phyloP scores from a whole-genome alignment of 2,329 filamentous ascomycete genomes.

The Xylariaceae sp. region DNA sequence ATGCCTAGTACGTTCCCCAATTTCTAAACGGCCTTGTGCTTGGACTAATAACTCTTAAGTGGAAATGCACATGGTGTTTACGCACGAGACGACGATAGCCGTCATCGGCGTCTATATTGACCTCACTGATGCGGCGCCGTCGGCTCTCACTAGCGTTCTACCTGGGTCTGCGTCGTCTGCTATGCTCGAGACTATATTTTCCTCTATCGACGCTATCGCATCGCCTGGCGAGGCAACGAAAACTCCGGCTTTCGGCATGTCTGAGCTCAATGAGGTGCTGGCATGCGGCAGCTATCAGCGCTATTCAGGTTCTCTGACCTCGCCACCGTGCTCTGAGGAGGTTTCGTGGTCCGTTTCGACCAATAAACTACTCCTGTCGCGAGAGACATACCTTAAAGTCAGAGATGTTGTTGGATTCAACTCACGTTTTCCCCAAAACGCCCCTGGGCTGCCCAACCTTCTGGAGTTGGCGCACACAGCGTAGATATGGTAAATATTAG shows the following conservation, averaged over 20 bases:
- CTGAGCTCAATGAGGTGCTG: slow-evolving; percentile 47
- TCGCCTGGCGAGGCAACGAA: slow-evolving; percentile 49
- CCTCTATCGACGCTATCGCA: slow-evolving; percentile 48
- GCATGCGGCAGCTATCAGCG: slow-evolving; percentile 47
- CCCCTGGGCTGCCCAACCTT: slow-evolving; percentile 47
- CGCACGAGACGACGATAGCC: slow-evolving; percentile 48
- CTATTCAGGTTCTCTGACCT: slow-evolving; percentile 56
- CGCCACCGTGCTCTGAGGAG: slow-evolving; percentile 55
- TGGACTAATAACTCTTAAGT: slow-evolving; percentile 36
- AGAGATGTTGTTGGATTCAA: slow-evolving; percentile 56
- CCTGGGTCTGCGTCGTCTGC: slow-evolving; percentile 43
- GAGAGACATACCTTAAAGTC: slow-evolving; percentile 46
- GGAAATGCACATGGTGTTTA: slow-evolving; percentile 67
- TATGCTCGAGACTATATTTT: slow-evolving; percentile 55
- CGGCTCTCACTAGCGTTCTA: slow-evolving; percentile 49
- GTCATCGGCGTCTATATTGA: slow-evolving; percentile 54
- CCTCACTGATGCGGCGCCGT: slow-evolving; percentile 38
- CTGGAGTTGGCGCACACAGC: slow-evolving; percentile 27
- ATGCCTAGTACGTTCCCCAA: slow-evolving; percentile 48
- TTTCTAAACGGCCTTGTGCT: neutral
- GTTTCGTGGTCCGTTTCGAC: slow-evolving; percentile 57
- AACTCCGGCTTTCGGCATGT: slow-evolving; percentile 51
- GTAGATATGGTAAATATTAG: neutral
- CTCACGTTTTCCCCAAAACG: slow-evolving; percentile 52
- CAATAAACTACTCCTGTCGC: slow-evolving; percentile 46